Evolutionary conservation across 768 basidiomycete genomes (phyloP), one percentile per base, ranked within the genome.

Genomic region (Russula ochroleuca): DNA sequence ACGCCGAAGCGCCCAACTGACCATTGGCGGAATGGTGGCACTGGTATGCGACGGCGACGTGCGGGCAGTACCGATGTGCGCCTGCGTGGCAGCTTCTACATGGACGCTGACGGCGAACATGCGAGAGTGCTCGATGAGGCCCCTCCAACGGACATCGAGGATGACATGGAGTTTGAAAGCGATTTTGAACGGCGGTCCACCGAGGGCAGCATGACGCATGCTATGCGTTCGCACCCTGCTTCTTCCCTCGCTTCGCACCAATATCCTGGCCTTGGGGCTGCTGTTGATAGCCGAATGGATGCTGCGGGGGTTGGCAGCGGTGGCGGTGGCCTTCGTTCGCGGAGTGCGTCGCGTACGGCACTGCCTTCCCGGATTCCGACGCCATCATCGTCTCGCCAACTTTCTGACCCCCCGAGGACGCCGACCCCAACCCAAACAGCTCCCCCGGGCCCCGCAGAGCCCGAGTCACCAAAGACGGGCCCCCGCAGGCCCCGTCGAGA

Each of bases 71-170:
- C 82, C 11, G 81, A 81, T 35, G 74, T 78, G 11, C 77, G 80
- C 45, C 70, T 79, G 7, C 77, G 84, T 63, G 86, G 80, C 50
- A 90, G 90, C 68, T 74, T 91, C 58, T 84, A 83, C 67, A 76
- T 92, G 58, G 88, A 91, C 64, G 81, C 70, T 38, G 72, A 90
- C 50, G 82, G 83, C 31, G 75, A 74, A 33, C 77, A 72, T 28
- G 82, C 76, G 14, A 80, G 80, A 69, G 88, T 93, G 40, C 70
- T 91, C 63, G 90, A 94, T 70, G 91, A 93, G 72, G 76, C 74
- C 61, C 90, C 90, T 10, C 77, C 83, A 53, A 91, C 89, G 10
- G 92, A 92, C 74, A 71, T 90, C 23, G 90, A 91, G 31, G 80
- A 76, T 31, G 87, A 75, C 50, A 69, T 66, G n/a, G 78, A 78